Conservation (phyloP, 352 stramenopile species). For the Globisporangium uncinulatum region DNA sequence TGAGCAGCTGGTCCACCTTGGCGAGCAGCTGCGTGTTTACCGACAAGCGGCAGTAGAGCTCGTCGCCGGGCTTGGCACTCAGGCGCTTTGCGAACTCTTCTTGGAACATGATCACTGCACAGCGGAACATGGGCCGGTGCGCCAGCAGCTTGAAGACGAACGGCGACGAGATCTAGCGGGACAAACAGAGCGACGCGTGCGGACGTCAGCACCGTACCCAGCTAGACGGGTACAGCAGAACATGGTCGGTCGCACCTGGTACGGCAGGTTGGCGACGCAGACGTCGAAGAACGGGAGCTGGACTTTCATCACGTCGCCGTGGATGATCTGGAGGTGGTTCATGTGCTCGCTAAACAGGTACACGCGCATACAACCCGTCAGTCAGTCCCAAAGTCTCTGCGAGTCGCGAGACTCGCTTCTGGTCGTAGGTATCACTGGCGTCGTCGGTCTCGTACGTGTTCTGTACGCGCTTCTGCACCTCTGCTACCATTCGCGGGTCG, state of each 20-base stretch:
- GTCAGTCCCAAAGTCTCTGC: too few species aligned
- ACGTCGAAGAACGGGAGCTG: slow-evolving; percentile 99
- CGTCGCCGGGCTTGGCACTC: slow-evolving; percentile 95
- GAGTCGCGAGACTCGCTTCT: too few species aligned
- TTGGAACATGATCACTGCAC: slow-evolving; percentile 99
- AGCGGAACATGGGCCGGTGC: slow-evolving; percentile 98
- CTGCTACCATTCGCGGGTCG: slow-evolving; percentile 98
- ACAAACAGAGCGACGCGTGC: not conserved
- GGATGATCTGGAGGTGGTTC: slow-evolving; percentile 97
- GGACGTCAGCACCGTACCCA: not conserved
- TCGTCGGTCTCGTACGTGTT: slow-evolving; percentile 69
- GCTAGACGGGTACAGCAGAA: not conserved
- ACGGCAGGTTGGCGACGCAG: slow-evolving; percentile 99
- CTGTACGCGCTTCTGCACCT: slow-evolving; percentile 98
- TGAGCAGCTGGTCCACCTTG: slow-evolving; percentile 98
- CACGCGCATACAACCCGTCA: not conserved
- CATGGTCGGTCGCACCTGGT: slow-evolving; percentile 67
- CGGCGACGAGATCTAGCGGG: slow-evolving; percentile 91
- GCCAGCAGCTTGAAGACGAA: slow-evolving; percentile 99
- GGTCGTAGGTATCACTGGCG: too few species aligned
- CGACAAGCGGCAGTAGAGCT: slow-evolving; percentile 97
- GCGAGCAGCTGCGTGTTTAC: slow-evolving; percentile 99
- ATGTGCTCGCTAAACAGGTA: slow-evolving; percentile 60
- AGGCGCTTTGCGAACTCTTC: slow-evolving; percentile 98
- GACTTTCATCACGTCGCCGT: slow-evolving; percentile 99